Conservation (phyloP, 2,329 filamentous ascomycete genomes). For the Aspergillus pseudoterreus region DNA sequence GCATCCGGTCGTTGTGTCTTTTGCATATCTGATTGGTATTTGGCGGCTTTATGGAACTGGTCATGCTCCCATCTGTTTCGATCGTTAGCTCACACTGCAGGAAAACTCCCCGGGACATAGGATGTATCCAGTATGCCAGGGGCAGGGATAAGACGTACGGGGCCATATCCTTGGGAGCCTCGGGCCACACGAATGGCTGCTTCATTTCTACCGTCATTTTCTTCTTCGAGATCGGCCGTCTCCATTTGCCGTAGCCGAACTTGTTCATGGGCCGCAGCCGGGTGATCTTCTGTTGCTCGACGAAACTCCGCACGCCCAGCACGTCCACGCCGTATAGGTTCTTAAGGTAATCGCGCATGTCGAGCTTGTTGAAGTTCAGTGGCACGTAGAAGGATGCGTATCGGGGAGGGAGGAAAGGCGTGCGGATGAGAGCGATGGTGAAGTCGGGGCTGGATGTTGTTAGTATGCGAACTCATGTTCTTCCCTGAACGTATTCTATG, state of each 20-base stretch:
- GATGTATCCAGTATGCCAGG: neutral
- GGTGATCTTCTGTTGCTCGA: conserved; percentile 65
- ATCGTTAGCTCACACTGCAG: neutral
- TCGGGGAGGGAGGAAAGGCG: conserved; percentile 67
- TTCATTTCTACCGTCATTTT: conserved; percentile 92
- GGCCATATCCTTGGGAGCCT: conserved; percentile 58
- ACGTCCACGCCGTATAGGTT: conserved; percentile 77
- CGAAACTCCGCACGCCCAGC: conserved; percentile 70
- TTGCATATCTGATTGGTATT: conserved; percentile 43
- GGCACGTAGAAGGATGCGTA: conserved; percentile 90
- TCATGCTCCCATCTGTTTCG: conserved; percentile 57
- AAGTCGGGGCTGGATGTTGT: conserved; percentile 67
- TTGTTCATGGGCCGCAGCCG: conserved; percentile 33
- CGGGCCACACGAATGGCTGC: conserved; percentile 84
- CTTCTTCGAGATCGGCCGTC: conserved; percentile 72
- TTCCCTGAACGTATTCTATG: neutral
- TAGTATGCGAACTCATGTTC: neutral
- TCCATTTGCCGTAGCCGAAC: conserved; percentile 55
- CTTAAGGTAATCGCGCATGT: conserved; percentile 90
- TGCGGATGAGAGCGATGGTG: conserved; percentile 73
- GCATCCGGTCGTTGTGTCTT: conserved; percentile 32
- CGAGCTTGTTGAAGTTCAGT: conserved; percentile 90
- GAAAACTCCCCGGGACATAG: too few species aligned
- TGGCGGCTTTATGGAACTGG: conserved; percentile 53
- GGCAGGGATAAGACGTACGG: conserved; percentile 44